Evolutionary conservation across 306 rosid species (phyloP).

Genomic region (Prunus persica): Prunus_persica_NCBIv2 NC_034011.1:23014501-23015000

Average conservation of each 20-base stretch:
- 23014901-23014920: not conserved
- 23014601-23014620: not conserved
- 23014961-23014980: constrained; percentile 21
- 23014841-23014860: constrained; percentile 14
- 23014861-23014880: constrained; percentile 3
- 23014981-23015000: constrained; percentile 17
- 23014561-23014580: not conserved
- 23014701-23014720: constrained; percentile 16
- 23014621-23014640: constrained; percentile 20
- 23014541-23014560: too few relatives aligned
- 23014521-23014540: not conserved
- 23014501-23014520: constrained; percentile 17
- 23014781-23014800: constrained; percentile 2
- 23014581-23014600: not conserved
- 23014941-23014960: constrained; percentile 15
- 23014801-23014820: not conserved
- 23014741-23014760: constrained; percentile 21
- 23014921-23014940: not conserved
- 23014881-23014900: not conserved
- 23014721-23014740: constrained; percentile 17
- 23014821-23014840: constrained; percentile 17
- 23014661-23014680: constrained; percentile 23
- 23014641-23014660: constrained; percentile 13
- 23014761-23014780: constrained; percentile 7
- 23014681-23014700: constrained; percentile 3